A percentile compares a stretch with the other conserved stretches of the same genome.
phyloP scores from a whole-genome alignment of 2,329 filamentous ascomycete species.

The Pseudogymnoascus sp. region DNA sequence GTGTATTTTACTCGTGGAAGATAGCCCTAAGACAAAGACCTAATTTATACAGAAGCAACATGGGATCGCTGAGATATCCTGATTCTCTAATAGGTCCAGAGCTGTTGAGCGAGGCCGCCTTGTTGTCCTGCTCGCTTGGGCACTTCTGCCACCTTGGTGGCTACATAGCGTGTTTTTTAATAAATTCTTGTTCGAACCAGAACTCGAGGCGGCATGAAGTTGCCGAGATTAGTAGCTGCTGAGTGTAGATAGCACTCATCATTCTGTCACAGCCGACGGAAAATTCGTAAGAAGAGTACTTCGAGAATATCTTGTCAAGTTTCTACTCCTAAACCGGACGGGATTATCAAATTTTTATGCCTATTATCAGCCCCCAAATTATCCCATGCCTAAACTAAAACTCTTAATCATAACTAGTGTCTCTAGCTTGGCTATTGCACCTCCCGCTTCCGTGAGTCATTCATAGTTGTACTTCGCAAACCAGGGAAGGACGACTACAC shows the following conservation, averaged over 20 bases:
- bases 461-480: neutral
- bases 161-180: neutral
- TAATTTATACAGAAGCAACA: neutral
- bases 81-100: neutral
- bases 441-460: neutral
- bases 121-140: neutral
- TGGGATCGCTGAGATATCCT: neutral
- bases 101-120: neutral
- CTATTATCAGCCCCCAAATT: conserved; percentile 9
- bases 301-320: neutral
- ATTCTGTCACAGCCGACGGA: neutral
- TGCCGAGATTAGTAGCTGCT: neutral
- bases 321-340: conserved; percentile 15
- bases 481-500: neutral
- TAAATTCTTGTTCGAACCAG: neutral
- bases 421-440: conserved; percentile 8
- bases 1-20: neutral
- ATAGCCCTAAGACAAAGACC: neutral
- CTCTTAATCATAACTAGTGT: conserved; percentile 10
- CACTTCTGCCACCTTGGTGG: neutral
- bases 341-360: conserved; percentile 18
- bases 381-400: conserved; percentile 14
- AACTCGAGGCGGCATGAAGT: neutral
- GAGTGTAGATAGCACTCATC: neutral
- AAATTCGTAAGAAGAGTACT: neutral